Evolutionary conservation across 768 basidiomycete genomes (phyloP), one percentile per base, ranked within the genome.

Genomic region (Tulasnella sp.): DNA sequence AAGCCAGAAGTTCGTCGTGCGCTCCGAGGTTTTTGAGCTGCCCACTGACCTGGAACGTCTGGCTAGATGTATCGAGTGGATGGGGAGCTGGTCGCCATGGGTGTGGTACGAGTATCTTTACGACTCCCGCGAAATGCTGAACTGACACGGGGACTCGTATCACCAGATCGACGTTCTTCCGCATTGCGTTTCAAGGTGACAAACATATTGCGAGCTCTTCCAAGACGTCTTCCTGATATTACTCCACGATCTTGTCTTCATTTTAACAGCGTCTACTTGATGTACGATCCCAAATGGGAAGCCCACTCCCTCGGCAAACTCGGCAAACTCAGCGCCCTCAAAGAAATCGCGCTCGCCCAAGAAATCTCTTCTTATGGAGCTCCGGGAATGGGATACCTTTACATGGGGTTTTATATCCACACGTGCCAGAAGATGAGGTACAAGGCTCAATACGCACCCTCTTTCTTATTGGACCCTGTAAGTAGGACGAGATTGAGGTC

Each of bases 371-470:
- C 89, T 58, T 92, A 92, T 22, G 97, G 96, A 2, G 87, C 89
- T 28, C 84, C 87, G 1, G 88, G 86, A 0, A 89, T 96, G 90
- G 85, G 87, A 14, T 92, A 89, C 81, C 86, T 97, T 34, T 98
- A 98, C 84, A 94, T 99, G 93, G 98, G 97, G 9, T 98, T 91
- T 85, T 99, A 98, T 85, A 93, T 99, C 54, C 90, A 98, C 83
- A 91, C 94, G 2, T 98, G 97, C 84, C 90, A 87, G 76, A 99
- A 99, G 86, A 99, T 99, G 98, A 89, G 89, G 79, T 99, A 99
- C 86, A 99, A 99, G 84, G 96, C 92, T 41, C 96, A 98, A 79
- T 99, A 97, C 83, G 85, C 88, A 0, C 97, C 97, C 0, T 98
- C 97, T 3, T 95, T 90, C 82, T 89, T 99, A 28, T 89, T 91